Evolutionary conservation across 2,329 filamentous ascomycete species (phyloP).

Genomic region (Beauveria sp.): DNA sequence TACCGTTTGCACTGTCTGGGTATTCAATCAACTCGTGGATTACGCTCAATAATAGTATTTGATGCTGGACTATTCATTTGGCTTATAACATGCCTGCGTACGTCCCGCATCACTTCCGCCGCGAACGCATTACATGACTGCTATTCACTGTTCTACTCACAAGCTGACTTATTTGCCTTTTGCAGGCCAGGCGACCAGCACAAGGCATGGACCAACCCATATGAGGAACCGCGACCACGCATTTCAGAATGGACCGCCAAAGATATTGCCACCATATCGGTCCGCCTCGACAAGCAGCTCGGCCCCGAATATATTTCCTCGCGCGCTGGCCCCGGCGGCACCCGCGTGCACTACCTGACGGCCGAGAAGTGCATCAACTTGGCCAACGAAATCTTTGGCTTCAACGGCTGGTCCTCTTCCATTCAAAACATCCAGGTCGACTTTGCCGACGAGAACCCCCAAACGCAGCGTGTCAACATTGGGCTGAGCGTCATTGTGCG

Average conservation of each 20-base stretch:
- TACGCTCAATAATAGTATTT: neutral
- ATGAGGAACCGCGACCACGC: slow-evolving; percentile 61
- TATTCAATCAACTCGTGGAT: neutral
- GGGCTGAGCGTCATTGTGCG: slow-evolving; percentile 86
- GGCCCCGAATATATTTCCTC: slow-evolving; percentile 94
- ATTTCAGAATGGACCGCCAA: slow-evolving; percentile 79
- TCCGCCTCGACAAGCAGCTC: slow-evolving; percentile 82
- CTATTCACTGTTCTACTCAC: slow-evolving; percentile 15
- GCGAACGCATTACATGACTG: slow-evolving; percentile 7
- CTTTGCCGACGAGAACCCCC: slow-evolving; percentile 81
- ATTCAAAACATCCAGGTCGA: slow-evolving; percentile 93
- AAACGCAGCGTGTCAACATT: slow-evolving; percentile 71
- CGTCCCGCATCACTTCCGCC: slow-evolving; percentile 15
- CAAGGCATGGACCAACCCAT: slow-evolving; percentile 61
- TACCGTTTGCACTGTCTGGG: neutral
- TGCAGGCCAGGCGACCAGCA: slow-evolving; percentile 61
- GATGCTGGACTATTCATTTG: neutral
- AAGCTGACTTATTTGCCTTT: neutral
- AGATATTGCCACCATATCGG: slow-evolving; percentile 82
- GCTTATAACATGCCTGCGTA: slow-evolving; percentile 37
- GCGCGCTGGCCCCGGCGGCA: slow-evolving; percentile 71
- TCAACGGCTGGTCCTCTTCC: slow-evolving; percentile 96
- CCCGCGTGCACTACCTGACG: slow-evolving; percentile 88
- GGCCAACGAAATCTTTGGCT: slow-evolving; percentile 91
- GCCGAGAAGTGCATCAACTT: slow-evolving; percentile 94